Percentiles rank a stretch among this genome's conserved stretches.
Conservation (phyloP, 345 rosid genomes). For the Noccaea caerulescens region DNA sequence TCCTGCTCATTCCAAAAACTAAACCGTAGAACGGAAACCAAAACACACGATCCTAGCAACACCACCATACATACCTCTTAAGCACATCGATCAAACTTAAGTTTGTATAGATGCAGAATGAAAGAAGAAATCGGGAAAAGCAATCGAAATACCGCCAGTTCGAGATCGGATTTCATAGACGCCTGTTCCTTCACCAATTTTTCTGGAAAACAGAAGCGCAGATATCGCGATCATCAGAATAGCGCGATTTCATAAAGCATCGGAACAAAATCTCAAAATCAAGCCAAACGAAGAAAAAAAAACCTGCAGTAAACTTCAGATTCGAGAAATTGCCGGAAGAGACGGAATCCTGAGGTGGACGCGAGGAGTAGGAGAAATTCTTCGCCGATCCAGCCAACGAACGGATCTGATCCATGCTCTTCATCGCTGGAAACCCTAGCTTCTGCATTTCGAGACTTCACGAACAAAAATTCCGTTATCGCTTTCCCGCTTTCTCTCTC, state of each 20-base stretch:
- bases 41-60: slow-evolving; percentile 15
- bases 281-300: not conserved
- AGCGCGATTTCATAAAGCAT: slow-evolving; percentile 3
- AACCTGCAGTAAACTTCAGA: slow-evolving; percentile 90
- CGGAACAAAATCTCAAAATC: slow-evolving; percentile 6
- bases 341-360: slow-evolving; percentile 55
- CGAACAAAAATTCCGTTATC: slow-evolving; percentile 15
- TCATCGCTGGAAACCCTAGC: slow-evolving; percentile 69
- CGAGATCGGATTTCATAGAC: slow-evolving; percentile 79
- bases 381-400: slow-evolving; percentile 60
- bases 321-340: slow-evolving; percentile 73
- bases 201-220: slow-evolving; percentile 53
- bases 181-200: slow-evolving; percentile 92
- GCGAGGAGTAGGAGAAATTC: slow-evolving; percentile 57
- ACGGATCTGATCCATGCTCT: slow-evolving; percentile 66
- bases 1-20: not conserved
- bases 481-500: slow-evolving; percentile 1
- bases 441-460: slow-evolving; percentile 66
- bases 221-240: slow-evolving; percentile 36
- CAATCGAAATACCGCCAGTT: slow-evolving; percentile 68
- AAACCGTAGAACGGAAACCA: not conserved
- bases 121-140: slow-evolving; percentile 26
- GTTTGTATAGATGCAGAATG: slow-evolving; percentile 24
- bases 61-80: slow-evolving; percentile 32
- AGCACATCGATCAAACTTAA: slow-evolving; percentile 22